Evolutionary conservation across 441 rosid species (phyloP).

Genomic region (Isatis lusitanica): DNA sequence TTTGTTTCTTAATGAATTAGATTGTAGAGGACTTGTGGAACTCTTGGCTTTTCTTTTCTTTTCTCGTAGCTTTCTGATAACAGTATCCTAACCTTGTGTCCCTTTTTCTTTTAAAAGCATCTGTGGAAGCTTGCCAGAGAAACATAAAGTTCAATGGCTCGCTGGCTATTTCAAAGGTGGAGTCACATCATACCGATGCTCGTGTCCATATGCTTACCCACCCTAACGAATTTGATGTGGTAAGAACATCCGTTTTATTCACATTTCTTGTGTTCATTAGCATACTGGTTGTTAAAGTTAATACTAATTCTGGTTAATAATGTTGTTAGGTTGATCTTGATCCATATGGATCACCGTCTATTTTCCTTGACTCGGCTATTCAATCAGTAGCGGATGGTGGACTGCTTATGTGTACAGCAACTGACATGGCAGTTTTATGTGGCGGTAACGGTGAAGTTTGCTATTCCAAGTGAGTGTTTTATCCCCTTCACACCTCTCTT

Average conservation of each 20-base stretch:
- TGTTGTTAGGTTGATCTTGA: slow-evolving; percentile 84
- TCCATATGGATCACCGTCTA: slow-evolving; percentile 96
- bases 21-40: neutral
- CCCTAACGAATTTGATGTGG: slow-evolving; percentile 95
- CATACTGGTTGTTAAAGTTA: neutral
- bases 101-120: slow-evolving; percentile 40
- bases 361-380: slow-evolving; percentile 94
- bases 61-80: neutral
- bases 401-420: slow-evolving; percentile 95
- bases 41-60: neutral
- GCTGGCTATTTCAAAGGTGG: slow-evolving; percentile 80
- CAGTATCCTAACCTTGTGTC: neutral
- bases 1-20: neutral
- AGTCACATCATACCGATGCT: slow-evolving; percentile 90
- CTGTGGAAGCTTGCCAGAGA: slow-evolving; percentile 91
- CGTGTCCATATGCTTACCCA: slow-evolving; percentile 94
- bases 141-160: slow-evolving; percentile 92
- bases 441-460: slow-evolving; percentile 99
- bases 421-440: slow-evolving; percentile 98
- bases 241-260: slow-evolving; percentile 32
- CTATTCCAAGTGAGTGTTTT: slow-evolving; percentile 90
- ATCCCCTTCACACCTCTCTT: slow-evolving; percentile 12
- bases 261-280: neutral
- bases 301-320: slow-evolving; percentile 3
- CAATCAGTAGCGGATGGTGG: slow-evolving; percentile 97